Conservation (phyloP, 768 basidiomycete genomes). For the Baorangia bicolor region DNA sequence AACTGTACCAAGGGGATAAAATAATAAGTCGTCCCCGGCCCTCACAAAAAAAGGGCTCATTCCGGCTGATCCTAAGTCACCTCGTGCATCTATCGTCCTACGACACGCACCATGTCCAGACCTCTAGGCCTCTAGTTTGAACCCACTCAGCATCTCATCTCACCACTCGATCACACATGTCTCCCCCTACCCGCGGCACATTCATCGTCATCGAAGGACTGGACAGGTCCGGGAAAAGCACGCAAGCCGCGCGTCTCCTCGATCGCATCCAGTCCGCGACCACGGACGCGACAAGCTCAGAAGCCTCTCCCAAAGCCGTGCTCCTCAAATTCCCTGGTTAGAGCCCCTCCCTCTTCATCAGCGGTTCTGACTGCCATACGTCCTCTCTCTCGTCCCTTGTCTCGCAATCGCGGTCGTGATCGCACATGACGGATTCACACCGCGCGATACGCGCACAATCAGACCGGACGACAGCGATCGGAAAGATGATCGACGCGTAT, state of each 20-base stretch:
- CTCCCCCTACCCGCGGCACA: slow-evolving; percentile 48
- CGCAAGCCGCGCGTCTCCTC: slow-evolving; percentile 69
- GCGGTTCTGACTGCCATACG: neutral
- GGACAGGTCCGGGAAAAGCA: slow-evolving; percentile 94
- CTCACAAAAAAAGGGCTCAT: too few species aligned
- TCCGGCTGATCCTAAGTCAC: too few species aligned
- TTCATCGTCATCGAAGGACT: slow-evolving; percentile 96
- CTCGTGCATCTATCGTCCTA: too few species aligned
- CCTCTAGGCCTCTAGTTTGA: too few species aligned
- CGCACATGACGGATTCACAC: neutral
- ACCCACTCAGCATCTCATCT: neutral
- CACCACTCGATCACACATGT: neutral
- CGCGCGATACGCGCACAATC: neutral
- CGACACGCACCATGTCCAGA: too few species aligned
- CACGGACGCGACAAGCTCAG: neutral
- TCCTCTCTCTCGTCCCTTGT: too few species aligned
- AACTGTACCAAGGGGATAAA: too few species aligned
- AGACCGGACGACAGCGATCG: slow-evolving; percentile 92
- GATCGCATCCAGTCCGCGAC: slow-evolving; percentile 44
- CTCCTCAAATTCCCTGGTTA: slow-evolving; percentile 90
- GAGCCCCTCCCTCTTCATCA: slow-evolving; percentile 5
- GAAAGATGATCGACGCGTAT: slow-evolving; percentile 92
- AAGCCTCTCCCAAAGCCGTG: slow-evolving; percentile 35
- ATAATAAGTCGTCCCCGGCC: too few species aligned
- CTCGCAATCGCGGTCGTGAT: neutral